Evolutionary conservation across 192 early-diverging fungal species (phyloP).

Genomic region (Ambispora gerdemannii): DNA sequence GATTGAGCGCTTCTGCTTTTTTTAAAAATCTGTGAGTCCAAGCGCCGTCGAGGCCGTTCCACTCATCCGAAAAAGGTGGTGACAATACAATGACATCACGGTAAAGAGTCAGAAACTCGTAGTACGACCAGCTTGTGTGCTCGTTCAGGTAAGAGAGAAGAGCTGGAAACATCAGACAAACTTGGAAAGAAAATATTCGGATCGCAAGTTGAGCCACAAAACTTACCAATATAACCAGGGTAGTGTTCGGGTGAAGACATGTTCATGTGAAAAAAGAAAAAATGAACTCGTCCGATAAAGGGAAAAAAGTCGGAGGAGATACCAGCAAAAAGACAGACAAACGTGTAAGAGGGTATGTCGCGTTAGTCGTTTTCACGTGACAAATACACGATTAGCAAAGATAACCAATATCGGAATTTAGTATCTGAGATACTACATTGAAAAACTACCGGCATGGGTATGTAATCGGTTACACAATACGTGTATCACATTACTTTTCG

Average conservation of each 20-base stretch:
- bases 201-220: background rate
- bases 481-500: no score
- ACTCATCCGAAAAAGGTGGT: constrained; percentile 1
- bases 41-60: constrained; percentile 10
- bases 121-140: constrained; percentile 15
- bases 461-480: no score
- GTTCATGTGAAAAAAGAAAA: no score
- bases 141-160: constrained; percentile 6
- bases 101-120: constrained; percentile 13
- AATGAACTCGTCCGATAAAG: no score
- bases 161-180: background rate
- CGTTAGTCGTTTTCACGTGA: no score
- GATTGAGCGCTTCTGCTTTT: constrained; percentile 2
- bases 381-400: no score
- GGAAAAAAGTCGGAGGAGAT: no score
- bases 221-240: constrained; percentile 3
- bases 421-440: no score
- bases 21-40: constrained; percentile 20
- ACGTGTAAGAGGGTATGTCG: no score
- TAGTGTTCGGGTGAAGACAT: constrained; percentile 12
- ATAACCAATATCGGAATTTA: no score
- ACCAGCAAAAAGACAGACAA: no score
- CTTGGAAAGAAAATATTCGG: constrained; percentile 6
- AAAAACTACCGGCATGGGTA: no score
- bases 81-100: constrained; percentile 15